These are phyloP conservation scores for Cytospora piceicola DNA, from an alignment of 2,329 filamentous ascomycete species.

Conservation along the genomic window DNA sequence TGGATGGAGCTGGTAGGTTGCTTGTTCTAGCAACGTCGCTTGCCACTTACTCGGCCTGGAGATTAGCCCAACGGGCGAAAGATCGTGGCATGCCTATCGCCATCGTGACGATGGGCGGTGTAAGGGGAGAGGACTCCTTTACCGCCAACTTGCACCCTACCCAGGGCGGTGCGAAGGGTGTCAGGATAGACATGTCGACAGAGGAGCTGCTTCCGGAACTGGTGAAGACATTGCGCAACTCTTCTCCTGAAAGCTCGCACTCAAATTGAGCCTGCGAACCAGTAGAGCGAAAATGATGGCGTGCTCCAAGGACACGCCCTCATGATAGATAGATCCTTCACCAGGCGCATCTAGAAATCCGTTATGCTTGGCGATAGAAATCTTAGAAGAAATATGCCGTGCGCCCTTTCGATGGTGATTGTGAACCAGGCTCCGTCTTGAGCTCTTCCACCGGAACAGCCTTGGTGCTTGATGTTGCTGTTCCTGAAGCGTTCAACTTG, in stretches of 20 bases:
- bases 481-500: constrained; percentile 41
- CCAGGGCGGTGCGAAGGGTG: constrained; percentile 55
- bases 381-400: constrained; percentile 57
- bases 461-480: constrained; percentile 34
- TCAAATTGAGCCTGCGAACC: constrained; percentile 23
- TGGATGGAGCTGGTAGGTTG: constrained; percentile 75
- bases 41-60: constrained; percentile 94
- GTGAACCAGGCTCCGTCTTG: constrained; percentile 31
- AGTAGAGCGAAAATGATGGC: constrained; percentile 38
- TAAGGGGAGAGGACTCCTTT: constrained; percentile 76
- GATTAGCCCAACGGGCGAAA: constrained; percentile 80
- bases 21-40: constrained; percentile 87
- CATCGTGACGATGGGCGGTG: constrained; percentile 84
- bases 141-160: constrained; percentile 60
- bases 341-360: constrained; percentile 28
- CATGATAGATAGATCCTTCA: constrained; percentile 44
- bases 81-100: constrained; percentile 84
- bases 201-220: constrained; percentile 61
- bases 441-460: constrained; percentile 34
- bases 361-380: constrained; percentile 33
- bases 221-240: constrained; percentile 53
- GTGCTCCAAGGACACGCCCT: constrained; percentile 64
- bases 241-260: constrained; percentile 12
- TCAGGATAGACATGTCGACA: constrained; percentile 61
- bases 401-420: constrained; percentile 35